Percentiles rank a stretch among this genome's conserved stretches.
These are phyloP conservation scores for Penicillium atrosanguineum DNA, from an alignment of 495 filamentous ascomycete species.

Conservation along the genomic window DNA sequence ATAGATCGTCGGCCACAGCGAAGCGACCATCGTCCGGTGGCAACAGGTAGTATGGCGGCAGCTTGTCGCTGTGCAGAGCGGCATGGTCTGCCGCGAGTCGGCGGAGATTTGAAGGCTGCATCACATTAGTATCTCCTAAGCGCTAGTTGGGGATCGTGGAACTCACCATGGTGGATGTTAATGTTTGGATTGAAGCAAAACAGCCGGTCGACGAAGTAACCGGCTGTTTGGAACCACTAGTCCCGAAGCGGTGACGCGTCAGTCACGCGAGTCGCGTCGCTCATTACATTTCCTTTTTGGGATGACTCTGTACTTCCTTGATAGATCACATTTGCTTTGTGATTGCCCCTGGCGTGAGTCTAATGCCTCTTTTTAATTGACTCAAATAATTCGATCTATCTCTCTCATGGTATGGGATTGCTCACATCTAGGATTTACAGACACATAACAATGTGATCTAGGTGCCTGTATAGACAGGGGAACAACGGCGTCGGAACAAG, in stretches of 20 bases:
- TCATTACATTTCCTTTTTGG: constrained; percentile 17
- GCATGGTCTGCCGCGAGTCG: constrained; percentile 67
- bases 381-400: background rate
- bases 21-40: constrained; percentile 34
- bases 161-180: constrained; percentile 19
- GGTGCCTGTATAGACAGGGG: background rate
- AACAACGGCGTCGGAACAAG: too few relatives aligned
- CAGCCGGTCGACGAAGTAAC: constrained; percentile 25
- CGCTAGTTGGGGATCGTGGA: constrained; percentile 4
- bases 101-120: constrained; percentile 50
- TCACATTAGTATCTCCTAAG: background rate
- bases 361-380: background rate
- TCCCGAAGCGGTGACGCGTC: constrained; percentile 19
- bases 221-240: constrained; percentile 23
- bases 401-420: too few relatives aligned
- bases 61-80: constrained; percentile 51
- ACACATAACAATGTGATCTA: background rate
- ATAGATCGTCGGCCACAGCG: constrained; percentile 53
- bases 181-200: constrained; percentile 10
- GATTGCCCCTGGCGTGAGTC: background rate
- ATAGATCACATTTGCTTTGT: background rate
- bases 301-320: background rate
- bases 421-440: background rate
- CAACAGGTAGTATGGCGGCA: constrained; percentile 68
- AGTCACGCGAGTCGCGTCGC: constrained; percentile 14